Conservation (phyloP, 768 basidiomycete species). For the Arthromyces matolae region DNA sequence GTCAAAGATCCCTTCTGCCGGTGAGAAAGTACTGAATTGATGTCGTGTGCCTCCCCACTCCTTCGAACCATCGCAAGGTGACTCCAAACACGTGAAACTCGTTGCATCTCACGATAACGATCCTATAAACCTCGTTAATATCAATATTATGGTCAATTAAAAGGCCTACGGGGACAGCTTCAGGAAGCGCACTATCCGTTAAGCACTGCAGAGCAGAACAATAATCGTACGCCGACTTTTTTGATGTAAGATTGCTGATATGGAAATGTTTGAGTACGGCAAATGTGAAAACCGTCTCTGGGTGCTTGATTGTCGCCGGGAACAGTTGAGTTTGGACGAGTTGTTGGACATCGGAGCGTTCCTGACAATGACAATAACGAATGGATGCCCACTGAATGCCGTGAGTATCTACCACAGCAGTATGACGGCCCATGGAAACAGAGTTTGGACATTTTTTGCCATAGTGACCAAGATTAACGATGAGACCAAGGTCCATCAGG, state of each 20-base stretch:
- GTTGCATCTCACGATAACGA: neutral
- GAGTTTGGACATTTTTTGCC: neutral
- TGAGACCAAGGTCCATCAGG: neutral
- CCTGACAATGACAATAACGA: neutral
- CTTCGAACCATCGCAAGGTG: neutral
- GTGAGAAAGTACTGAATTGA: neutral
- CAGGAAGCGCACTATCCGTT: neutral
- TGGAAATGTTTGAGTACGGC: neutral
- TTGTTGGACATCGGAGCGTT: neutral
- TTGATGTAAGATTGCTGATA: no score
- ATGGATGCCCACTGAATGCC: neutral
- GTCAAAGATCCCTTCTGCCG: neutral
- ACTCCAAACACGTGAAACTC: conserved; percentile 1
- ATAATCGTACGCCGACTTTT: neutral
- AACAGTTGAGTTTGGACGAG: neutral
- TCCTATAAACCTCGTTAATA: neutral
- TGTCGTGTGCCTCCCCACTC: neutral
- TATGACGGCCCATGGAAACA: neutral
- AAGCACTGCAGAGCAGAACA: neutral
- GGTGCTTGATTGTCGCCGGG: neutral
- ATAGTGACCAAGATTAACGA: neutral
- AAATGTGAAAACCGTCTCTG: neutral
- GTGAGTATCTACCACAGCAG: neutral
- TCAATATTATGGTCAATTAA: no score
- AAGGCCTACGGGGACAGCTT: neutral